Conservation (phyloP, 768 basidiomycete species). For the Dentipellis sp. region DNA sequence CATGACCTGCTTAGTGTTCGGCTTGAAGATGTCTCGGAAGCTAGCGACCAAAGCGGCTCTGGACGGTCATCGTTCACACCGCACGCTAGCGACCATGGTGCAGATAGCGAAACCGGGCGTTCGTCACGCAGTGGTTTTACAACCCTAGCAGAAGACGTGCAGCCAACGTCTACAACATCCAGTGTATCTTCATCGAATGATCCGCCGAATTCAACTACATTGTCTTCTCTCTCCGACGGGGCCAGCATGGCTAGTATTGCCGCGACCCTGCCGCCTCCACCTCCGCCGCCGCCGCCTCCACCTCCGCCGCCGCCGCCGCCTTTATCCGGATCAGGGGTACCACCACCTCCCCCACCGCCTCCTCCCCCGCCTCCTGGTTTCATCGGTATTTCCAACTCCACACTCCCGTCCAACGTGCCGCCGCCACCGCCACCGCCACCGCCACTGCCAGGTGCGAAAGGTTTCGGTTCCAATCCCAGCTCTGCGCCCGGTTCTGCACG, state of each 20-base stretch:
- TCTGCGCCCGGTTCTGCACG: slow-evolving; percentile 42
- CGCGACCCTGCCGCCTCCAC: slow-evolving; percentile 20
- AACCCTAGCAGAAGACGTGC: slow-evolving; percentile 44
- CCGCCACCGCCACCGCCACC: slow-evolving; percentile 29
- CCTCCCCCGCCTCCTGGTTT: slow-evolving; percentile 31
- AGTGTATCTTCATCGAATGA: slow-evolving; percentile 24
- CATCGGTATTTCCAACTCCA: slow-evolving; percentile 20
- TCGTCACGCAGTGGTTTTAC: slow-evolving; percentile 36
- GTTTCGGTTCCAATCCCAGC: slow-evolving; percentile 23
- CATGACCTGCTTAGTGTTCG: slow-evolving; percentile 35
- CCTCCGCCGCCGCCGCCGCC: slow-evolving; percentile 19
- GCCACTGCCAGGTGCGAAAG: slow-evolving; percentile 20
- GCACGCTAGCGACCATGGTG: slow-evolving; percentile 45
- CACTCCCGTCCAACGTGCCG: slow-evolving; percentile 16
- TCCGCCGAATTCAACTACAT: slow-evolving; percentile 34
- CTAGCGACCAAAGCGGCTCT: slow-evolving; percentile 29
- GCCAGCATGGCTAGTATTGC: slow-evolving; percentile 12
- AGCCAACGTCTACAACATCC: slow-evolving; percentile 41
- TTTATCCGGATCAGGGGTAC: too few species aligned
- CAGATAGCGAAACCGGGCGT: slow-evolving; percentile 46
- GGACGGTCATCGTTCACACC: too few species aligned
- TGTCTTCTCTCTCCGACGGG: slow-evolving; percentile 35
- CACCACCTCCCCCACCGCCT: slow-evolving; percentile 24
- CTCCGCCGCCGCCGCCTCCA: slow-evolving; percentile 22
- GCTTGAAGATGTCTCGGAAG: slow-evolving; percentile 33